Evolutionary conservation across 176 grass and related monocot species (phyloP), one percentile per base, ranked within the genome.

Genomic region (Stipa capillata): DNA sequence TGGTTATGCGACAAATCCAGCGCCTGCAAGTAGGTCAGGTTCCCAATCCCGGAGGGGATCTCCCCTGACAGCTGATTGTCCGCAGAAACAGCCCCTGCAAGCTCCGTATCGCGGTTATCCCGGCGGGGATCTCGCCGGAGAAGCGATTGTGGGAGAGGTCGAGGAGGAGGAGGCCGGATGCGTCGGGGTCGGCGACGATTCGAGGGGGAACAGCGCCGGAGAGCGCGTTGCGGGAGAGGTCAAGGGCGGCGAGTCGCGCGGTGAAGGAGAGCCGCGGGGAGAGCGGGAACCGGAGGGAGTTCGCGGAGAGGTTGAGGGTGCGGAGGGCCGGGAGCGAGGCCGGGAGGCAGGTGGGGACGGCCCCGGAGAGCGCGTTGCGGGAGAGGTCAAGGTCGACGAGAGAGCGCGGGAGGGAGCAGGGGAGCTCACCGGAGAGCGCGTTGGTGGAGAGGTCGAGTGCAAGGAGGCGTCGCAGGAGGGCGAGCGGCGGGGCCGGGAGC

Each of bases 201-300:
- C 69, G 84, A 42, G 80, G 83, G n/a, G 94, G 94, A 28, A 94
- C 61, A 28, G 67, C 27, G 27, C 94, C 94, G 7, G 89, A 51
- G 56, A 97, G 80, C 37, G 61, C 65, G 84, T 97, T 97, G 59
- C 81, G 76, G 69, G 86, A 91, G 60, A 97, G 74, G 60, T 97
- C 91, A 43, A 97, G 92, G 52, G 89, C 80, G 2, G 69, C 56
- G 44, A 99, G 89, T 78, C 89, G 87, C 58, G 83, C 65, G 12
- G 96, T 88, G 67, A 99, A 99, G 54, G 91, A 85, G 61, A 99
- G 84, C 16, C 86, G 87, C 35, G 96, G 96, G 43, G 96, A 99
- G 49, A 99, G 87, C 58, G 85, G 79, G 75, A 89, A 89, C 6
- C 81, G 75, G 78, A 99, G 89, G 12, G 34, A 33, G 55, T 99